Evolutionary conservation across 805 yeast species (phyloP).

Genomic region (Ogataea parapolymorpha): DNA sequence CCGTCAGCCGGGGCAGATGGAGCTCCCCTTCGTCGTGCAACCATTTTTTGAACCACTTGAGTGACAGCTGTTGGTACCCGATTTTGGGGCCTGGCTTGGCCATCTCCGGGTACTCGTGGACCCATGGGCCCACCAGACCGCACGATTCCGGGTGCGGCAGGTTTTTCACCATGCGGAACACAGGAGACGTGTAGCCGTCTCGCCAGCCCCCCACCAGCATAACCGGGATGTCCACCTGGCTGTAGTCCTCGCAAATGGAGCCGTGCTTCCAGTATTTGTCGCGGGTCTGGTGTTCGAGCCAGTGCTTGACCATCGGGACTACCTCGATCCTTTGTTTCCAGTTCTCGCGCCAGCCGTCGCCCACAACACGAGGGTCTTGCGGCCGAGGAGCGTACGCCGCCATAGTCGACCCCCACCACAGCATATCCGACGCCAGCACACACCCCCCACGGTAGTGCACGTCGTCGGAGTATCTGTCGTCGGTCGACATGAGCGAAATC

Average conservation of each 20-base stretch:
- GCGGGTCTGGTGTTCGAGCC: conserved; percentile 43
- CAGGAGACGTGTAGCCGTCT: conserved; percentile 45
- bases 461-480: conserved; percentile 46
- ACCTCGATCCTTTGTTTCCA: conserved; percentile 39
- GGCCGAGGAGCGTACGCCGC: conserved; percentile 43
- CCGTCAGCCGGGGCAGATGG: conserved; percentile 35
- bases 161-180: conserved; percentile 41
- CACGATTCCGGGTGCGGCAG: conserved; percentile 39
- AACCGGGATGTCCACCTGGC: conserved; percentile 40
- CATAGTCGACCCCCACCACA: conserved; percentile 52
- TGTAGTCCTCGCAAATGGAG: conserved; percentile 40
- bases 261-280: conserved; percentile 49
- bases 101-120: conserved; percentile 47
- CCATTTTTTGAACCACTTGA: conserved; percentile 41
- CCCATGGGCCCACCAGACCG: conserved; percentile 46
- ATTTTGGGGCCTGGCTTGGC: conserved; percentile 44
- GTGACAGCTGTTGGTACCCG: conserved; percentile 41
- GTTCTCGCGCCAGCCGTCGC: conserved; percentile 38
- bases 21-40: conserved; percentile 28
- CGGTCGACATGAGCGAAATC: conserved; percentile 45
- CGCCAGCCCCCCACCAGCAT: conserved; percentile 46
- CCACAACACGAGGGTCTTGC: conserved; percentile 42
- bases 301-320: conserved; percentile 39
- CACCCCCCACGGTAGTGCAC: conserved; percentile 50
- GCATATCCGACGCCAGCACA: conserved; percentile 42